phyloP scores from a whole-genome alignment of 208 protist species.

The Leishmania guyanensis region DNA sequence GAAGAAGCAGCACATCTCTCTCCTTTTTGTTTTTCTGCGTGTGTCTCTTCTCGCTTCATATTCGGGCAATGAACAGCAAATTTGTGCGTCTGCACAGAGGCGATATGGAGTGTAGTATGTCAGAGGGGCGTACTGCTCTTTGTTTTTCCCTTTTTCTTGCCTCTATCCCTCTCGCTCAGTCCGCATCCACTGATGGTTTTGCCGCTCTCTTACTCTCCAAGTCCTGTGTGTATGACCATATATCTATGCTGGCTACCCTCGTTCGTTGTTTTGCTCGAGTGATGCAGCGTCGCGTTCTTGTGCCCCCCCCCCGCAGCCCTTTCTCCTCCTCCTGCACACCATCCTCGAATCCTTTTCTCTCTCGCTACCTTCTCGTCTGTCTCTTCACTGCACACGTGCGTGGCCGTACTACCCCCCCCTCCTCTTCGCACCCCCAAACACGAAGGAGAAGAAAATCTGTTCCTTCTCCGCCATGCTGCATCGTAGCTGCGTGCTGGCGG shows the following conservation, averaged over 20 bases:
- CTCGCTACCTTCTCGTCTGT: background rate
- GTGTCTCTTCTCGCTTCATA: background rate
- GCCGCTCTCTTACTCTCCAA: background rate
- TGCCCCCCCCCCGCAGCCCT: no score
- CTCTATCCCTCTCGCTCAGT: background rate
- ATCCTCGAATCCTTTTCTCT: no score
- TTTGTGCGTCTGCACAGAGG: background rate
- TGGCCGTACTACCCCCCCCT: background rate
- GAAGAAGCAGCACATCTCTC: background rate
- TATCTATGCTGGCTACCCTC: background rate
- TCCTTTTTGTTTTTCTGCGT: background rate
- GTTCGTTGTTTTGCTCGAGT: background rate
- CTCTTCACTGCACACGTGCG: background rate
- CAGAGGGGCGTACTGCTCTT: background rate
- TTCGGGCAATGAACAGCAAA: background rate
- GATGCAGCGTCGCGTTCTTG: background rate
- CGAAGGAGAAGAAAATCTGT: no score
- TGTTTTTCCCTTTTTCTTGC: background rate
- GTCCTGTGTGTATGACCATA: background rate
- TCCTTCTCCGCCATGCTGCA: slow-evolving; percentile 52
- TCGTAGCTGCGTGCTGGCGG: slow-evolving; percentile 41
- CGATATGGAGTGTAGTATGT: background rate
- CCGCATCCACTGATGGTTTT: background rate
- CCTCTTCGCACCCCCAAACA: background rate
- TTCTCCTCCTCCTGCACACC: background rate